Percentiles rank a stretch among this genome's conserved stretches.
phyloP scores from a whole-genome alignment of 202 grass and related monocot species.

The Schoenoplectus triqueter region DNA sequence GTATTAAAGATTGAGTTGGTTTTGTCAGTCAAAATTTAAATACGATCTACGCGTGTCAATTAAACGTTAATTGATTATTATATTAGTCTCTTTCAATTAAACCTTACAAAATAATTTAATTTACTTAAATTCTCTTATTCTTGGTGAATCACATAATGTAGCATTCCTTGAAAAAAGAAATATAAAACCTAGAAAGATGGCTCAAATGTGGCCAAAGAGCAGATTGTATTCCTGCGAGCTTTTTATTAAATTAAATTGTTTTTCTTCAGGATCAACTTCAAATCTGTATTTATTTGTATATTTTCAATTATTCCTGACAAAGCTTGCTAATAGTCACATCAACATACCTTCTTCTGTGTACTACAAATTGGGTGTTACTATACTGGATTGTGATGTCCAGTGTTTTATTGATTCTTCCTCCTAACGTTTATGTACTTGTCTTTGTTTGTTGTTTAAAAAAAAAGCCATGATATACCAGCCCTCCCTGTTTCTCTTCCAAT shows the following conservation, averaged over 20 bases:
- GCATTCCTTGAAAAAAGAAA: background rate
- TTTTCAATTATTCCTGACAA: background rate
- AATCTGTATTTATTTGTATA: background rate
- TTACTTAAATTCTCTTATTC: background rate
- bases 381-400: background rate
- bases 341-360: background rate
- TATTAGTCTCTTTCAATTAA: background rate
- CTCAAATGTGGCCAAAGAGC: background rate
- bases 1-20: background rate
- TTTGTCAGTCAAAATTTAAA: background rate
- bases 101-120: background rate
- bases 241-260: background rate
- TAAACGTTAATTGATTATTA: background rate
- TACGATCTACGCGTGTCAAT: background rate
- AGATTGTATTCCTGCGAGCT: background rate
- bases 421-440: background rate
- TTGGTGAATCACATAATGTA: background rate
- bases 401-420: background rate
- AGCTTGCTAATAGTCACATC: background rate
- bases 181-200: background rate
- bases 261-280: background rate
- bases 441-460: background rate
- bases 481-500: slow-evolving; percentile 76
- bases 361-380: no score
- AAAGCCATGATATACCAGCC: slow-evolving; percentile 80